These are phyloP conservation scores for Avena sativa DNA, from an alignment of 176 grass and related monocot genomes.

Conservation along the genomic window DNA sequence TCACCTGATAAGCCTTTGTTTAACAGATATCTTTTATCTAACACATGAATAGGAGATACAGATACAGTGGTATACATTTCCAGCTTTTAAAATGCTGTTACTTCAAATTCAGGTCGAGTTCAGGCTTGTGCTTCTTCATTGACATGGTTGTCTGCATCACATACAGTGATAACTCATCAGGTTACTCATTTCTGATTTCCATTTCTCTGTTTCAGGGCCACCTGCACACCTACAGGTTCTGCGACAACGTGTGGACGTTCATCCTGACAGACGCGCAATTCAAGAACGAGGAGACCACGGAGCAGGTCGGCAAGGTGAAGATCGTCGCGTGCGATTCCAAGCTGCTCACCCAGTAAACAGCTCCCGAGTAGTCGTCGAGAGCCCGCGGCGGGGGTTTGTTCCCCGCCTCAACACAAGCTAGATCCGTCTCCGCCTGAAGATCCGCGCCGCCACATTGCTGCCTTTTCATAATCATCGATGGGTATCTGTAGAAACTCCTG, in stretches of 20 bases:
- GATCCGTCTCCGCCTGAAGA: constrained; percentile 8
- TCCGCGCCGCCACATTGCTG: not conserved
- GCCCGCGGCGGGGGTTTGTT: not conserved
- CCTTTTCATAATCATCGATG: not conserved
- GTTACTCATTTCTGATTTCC: not conserved
- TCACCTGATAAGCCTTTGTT: not conserved
- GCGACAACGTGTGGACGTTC: constrained; percentile 98
- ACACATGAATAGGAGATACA: not conserved
- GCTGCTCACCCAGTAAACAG: constrained; percentile 67
- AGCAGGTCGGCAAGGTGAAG: constrained; percentile 77
- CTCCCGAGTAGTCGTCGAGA: not conserved
- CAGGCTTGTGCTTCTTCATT: not conserved
- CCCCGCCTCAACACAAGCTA: not conserved
- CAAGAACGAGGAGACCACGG: constrained; percentile 68
- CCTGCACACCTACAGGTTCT: constrained; percentile 97
- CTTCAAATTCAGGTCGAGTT: not conserved
- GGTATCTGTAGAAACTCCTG: constrained; percentile 45
- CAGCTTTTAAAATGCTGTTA: not conserved
- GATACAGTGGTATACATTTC: not conserved
- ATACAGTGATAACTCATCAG: not conserved
- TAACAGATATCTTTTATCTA: not conserved
- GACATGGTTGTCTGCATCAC: not conserved
- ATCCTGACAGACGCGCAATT: constrained; percentile 73
- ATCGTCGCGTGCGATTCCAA: constrained; percentile 98
- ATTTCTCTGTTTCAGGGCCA: constrained; percentile 61